phyloP scores from a whole-genome alignment of 129 eudicot genomes.

The Arctium minus region DNA sequence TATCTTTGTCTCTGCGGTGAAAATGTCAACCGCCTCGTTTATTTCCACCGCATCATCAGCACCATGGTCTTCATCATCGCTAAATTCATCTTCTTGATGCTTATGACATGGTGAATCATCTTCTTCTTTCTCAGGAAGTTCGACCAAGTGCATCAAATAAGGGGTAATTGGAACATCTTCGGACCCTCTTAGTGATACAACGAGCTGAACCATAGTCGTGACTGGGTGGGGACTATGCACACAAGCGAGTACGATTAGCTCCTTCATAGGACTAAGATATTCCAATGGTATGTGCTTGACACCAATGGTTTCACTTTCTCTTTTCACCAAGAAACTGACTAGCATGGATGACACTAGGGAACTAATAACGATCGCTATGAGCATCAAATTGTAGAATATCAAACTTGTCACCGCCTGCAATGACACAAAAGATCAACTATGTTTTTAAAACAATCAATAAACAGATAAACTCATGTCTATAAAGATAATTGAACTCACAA shows the following conservation, averaged over 20 bases:
- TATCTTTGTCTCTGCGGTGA: conserved; percentile 49
- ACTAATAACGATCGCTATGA: conserved; percentile 47
- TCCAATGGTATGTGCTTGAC: conserved; percentile 56
- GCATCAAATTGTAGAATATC: conserved; percentile 57
- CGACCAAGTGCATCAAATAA: conserved; percentile 73
- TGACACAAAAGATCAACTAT: conserved; percentile 4
- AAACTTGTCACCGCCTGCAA: conserved; percentile 41
- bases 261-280: conserved; percentile 54
- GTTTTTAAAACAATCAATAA: neutral
- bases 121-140: conserved; percentile 61
- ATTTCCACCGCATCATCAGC: conserved; percentile 73
- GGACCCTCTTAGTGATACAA: conserved; percentile 58
- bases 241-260: conserved; percentile 60
- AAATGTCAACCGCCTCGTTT: conserved; percentile 67
- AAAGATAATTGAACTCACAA: neutral
- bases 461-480: neutral
- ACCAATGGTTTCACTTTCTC: conserved; percentile 65
- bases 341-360: conserved; percentile 59
- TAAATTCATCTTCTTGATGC: conserved; percentile 53
- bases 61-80: conserved; percentile 79
- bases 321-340: conserved; percentile 56
- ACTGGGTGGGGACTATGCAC: conserved; percentile 73
- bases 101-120: conserved; percentile 17
- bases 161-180: conserved; percentile 53
- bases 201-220: conserved; percentile 59